These are phyloP conservation scores for Sonneratia caseolaris DNA, from an alignment of 345 rosid species.

Conservation along the genomic window DNA sequence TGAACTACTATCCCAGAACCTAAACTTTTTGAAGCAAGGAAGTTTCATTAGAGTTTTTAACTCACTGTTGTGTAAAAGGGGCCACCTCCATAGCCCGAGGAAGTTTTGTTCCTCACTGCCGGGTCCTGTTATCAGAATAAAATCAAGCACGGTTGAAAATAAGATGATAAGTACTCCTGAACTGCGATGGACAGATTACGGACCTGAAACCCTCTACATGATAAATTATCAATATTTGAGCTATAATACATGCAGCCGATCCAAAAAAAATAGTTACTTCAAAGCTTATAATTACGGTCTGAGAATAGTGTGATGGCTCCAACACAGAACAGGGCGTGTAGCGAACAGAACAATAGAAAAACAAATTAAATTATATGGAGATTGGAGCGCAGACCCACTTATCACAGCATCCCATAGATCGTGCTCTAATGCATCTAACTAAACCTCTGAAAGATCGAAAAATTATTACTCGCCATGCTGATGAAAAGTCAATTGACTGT, in stretches of 20 bases:
- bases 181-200: not conserved
- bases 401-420: not conserved
- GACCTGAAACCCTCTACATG: not conserved
- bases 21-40: not conserved
- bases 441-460: not conserved
- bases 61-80: slow-evolving; percentile 2
- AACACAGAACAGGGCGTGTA: not conserved
- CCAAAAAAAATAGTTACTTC: not conserved
- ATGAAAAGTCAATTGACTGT: not conserved
- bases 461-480: not conserved
- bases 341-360: not conserved
- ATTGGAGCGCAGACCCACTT: not conserved
- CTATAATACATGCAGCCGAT: not conserved
- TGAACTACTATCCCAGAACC: not conserved
- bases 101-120: slow-evolving; percentile 2
- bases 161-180: not conserved
- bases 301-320: too few relatives aligned
- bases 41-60: not conserved
- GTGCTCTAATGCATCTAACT: not conserved
- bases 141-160: not conserved
- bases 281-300: not conserved
- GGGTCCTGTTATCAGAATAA: not conserved
- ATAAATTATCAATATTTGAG: not conserved
- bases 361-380: not conserved
- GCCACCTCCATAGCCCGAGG: slow-evolving; percentile 2